Base-by-base conservation (phyloP, 106 monocot species). In the Dioscorea zingiberensis region DNA sequence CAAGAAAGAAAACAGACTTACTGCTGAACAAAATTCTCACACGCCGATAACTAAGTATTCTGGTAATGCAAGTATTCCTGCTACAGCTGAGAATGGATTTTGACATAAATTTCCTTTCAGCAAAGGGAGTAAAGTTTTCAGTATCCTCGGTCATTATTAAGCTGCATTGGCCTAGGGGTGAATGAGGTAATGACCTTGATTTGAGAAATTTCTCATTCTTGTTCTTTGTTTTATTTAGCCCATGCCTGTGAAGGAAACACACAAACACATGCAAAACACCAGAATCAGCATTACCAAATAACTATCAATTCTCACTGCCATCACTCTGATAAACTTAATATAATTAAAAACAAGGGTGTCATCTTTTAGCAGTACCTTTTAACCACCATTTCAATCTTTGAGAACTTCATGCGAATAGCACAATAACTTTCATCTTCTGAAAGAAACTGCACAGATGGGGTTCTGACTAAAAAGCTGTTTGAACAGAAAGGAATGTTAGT, bases 21-120 rank as follows among this genome's bases (percentile, higher is more conserved):
- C 67, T 59, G 29, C 29, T 61, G 45, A 51, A 59, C 28, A 25
- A 30, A 51, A 30, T 54, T 44, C 38, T 51, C 13, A 29, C 49
- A 67, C 74, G 74, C 23, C 27, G 11, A 63, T 51, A 76, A 44
- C 69, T 62, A 19, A 76, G 19, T 28, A 24, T 63, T 53, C 76
- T 69, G 38, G 25, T 69, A 13, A 56, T 69, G 63, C 47, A 58
- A 23, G 25, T 19, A 47, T 76, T 69, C 16, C 63, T 64, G 46
- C 47, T 63, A 29, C 63, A 55, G 63, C 47, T 62, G 63, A 57
- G 51, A 32, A 66, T 15, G 57, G 30, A 57, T 56, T 64, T 53
- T 55, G 64, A 64, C 63, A 72, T 71, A 28, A 48, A 71, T 14
- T 22, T 16, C 8, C 14, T 21, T 2, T 63, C 71, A 24, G 62